Evolutionary conservation across 306 rosid species (phyloP).

Genomic region (Rosa multiflora): DNA sequence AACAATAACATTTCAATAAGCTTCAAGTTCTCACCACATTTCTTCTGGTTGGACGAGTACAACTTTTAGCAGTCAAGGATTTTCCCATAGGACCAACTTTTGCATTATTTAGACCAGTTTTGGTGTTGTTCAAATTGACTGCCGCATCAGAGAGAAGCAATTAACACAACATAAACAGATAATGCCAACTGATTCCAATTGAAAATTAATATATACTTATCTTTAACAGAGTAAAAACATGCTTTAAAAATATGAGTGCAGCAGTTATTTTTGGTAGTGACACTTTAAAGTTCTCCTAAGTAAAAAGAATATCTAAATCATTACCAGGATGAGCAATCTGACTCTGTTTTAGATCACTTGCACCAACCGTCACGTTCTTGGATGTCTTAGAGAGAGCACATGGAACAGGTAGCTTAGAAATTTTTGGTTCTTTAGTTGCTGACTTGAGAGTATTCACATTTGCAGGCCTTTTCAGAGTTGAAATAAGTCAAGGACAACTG

Average conservation of each 20-base stretch:
- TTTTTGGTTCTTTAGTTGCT: slow-evolving; percentile 44
- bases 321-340: slow-evolving; percentile 56
- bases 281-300: not conserved
- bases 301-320: no score
- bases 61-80: slow-evolving; percentile 41
- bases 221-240: not conserved
- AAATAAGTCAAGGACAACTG: slow-evolving; percentile 55
- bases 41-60: slow-evolving; percentile 47
- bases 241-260: not conserved
- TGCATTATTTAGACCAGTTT: slow-evolving; percentile 29
- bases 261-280: not conserved
- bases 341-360: slow-evolving; percentile 47
- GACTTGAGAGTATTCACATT: slow-evolving; percentile 36
- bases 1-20: slow-evolving; percentile 23
- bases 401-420: slow-evolving; percentile 44
- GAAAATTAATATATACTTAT: not conserved
- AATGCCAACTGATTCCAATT: not conserved
- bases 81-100: slow-evolving; percentile 43
- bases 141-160: slow-evolving; percentile 32
- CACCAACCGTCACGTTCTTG: slow-evolving; percentile 37
- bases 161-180: slow-evolving; percentile 15
- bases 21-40: slow-evolving; percentile 56
- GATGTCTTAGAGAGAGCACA: slow-evolving; percentile 30
- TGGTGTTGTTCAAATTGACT: slow-evolving; percentile 31
- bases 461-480: slow-evolving; percentile 57